These are phyloP conservation scores for Sugiyamaella americana DNA, from an alignment of 805 yeast species.

Conservation along the genomic window DNA sequence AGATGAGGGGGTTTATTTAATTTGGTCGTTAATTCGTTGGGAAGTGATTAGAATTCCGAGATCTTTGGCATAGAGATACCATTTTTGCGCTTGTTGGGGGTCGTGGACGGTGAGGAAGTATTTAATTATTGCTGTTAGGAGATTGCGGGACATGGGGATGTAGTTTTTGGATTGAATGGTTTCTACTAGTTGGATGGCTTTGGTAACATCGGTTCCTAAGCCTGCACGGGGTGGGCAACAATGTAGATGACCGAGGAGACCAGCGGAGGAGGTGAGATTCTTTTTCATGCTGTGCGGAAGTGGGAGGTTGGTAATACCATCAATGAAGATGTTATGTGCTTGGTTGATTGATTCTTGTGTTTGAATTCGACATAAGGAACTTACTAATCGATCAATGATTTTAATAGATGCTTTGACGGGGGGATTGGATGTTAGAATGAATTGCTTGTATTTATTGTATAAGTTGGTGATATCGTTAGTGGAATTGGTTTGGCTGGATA, in stretches of 20 bases:
- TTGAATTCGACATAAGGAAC: not conserved
- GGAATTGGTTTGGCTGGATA: not conserved
- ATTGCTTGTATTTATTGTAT: too few relatives aligned
- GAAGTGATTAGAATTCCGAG: conserved; percentile 1
- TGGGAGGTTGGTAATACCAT: not conserved
- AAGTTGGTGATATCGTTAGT: not conserved
- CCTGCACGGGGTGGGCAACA: not conserved
- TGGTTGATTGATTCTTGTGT: not conserved
- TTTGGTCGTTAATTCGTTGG: not conserved
- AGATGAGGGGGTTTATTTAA: not conserved
- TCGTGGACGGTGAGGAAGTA: not conserved
- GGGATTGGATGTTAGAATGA: not conserved
- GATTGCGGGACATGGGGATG: not conserved
- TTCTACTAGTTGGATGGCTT: conserved; percentile 2
- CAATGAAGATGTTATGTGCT: not conserved
- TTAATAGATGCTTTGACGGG: not conserved
- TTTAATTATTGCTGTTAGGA: conserved; percentile 1
- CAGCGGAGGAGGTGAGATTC: not conserved
- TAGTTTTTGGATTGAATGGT: not conserved
- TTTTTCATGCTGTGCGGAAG: not conserved
- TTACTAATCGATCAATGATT: not conserved
- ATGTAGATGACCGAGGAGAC: not conserved
- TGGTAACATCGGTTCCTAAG: not conserved
- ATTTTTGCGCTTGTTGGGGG: conserved; percentile 6
- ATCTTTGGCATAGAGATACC: conserved; percentile 7